Evolutionary conservation across 169 alveolate species (phyloP).

Genomic region (Besnoitia besnoiti): DNA sequence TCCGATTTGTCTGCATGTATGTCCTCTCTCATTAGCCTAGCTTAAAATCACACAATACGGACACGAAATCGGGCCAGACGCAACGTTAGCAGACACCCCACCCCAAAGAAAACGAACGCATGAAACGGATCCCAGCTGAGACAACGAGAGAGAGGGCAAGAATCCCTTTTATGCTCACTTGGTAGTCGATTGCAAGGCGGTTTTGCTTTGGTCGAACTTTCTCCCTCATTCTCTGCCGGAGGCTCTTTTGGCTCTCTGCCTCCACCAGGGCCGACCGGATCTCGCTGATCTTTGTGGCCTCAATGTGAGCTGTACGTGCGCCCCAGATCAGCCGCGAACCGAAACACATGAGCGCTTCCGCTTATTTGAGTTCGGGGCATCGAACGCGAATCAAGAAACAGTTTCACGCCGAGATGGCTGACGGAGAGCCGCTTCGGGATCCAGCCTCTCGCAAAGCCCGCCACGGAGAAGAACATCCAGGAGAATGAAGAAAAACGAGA

Average conservation of each 20-base stretch:
- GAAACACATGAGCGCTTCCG: neutral
- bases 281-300: conserved; percentile 89
- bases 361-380: too few relatives aligned
- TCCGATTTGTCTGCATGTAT: too few relatives aligned
- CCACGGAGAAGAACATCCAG: neutral
- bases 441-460: too few relatives aligned
- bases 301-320: conserved; percentile 78
- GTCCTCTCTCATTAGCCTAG: too few relatives aligned
- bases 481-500: neutral
- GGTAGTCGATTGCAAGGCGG: conserved; percentile 74
- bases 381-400: too few relatives aligned
- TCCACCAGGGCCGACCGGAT: conserved; percentile 90
- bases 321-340: neutral
- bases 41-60: too few relatives aligned
- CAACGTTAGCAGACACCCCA: too few relatives aligned
- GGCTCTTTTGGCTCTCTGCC: conserved; percentile 93
- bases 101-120: too few relatives aligned
- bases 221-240: conserved; percentile 96
- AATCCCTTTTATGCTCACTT: conserved; percentile 13
- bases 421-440: too few relatives aligned
- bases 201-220: conserved; percentile 98
- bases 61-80: too few relatives aligned
- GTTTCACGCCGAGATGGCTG: too few relatives aligned
- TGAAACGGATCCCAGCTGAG: too few relatives aligned
- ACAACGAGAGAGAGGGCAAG: neutral